Conservation (phyloP, 371 early-diverging fungal species). For the Mortierella sp. region DNA sequence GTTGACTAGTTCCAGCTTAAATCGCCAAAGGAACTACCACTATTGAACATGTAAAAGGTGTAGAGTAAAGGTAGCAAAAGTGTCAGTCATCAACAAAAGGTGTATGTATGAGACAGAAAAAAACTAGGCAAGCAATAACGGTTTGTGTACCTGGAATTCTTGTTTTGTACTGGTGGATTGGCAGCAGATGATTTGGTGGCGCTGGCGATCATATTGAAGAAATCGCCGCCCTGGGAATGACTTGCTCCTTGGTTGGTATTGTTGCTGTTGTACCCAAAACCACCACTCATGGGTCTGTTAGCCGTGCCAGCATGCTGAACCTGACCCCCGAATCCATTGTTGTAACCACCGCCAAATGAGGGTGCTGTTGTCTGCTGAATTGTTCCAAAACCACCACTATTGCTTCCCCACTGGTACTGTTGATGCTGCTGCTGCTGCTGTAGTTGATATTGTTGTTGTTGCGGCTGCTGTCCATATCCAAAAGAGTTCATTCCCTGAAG, state of each 20-base stretch:
- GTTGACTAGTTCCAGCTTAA: slow-evolving; percentile 41
- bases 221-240: slow-evolving; percentile 51
- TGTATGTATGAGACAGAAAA: not conserved
- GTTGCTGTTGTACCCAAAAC: slow-evolving; percentile 22
- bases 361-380: slow-evolving; percentile 42
- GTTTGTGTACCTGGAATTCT: slow-evolving; percentile 34
- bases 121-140: not conserved
- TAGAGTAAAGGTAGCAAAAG: not conserved
- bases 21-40: slow-evolving; percentile 46
- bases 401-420: slow-evolving; percentile 35
- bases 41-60: not conserved
- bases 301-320: not conserved
- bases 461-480: slow-evolving; percentile 38
- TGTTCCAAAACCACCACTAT: slow-evolving; percentile 40
- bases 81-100: not conserved
- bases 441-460: slow-evolving; percentile 14
- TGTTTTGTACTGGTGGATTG: slow-evolving; percentile 21
- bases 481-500: slow-evolving; percentile 42
- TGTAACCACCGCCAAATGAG: slow-evolving; percentile 21
- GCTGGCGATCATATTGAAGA: slow-evolving; percentile 42
- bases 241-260: slow-evolving; percentile 8
- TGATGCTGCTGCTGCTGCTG: slow-evolving; percentile 24
- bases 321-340: slow-evolving; percentile 15
- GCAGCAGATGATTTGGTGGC: slow-evolving; percentile 18
- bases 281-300: slow-evolving; percentile 3